Conservation (phyloP, 164 flowering plant species). For the Liriodendron chinense region DNA sequence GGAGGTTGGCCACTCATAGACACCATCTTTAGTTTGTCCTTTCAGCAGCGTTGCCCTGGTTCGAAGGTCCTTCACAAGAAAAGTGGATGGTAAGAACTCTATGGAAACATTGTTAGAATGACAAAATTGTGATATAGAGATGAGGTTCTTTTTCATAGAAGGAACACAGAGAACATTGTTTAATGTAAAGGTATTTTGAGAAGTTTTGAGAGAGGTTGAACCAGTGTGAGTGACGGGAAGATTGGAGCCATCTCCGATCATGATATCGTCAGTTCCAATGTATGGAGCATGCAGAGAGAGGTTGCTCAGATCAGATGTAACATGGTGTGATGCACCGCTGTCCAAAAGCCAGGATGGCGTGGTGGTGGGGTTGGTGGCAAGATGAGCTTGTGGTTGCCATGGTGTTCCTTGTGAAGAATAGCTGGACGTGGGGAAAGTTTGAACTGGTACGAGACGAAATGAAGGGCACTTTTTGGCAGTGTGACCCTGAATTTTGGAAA, state of each 20-base stretch:
- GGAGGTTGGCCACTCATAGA: not conserved
- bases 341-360: not conserved
- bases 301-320: not conserved
- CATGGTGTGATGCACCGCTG: not conserved
- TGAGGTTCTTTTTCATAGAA: not conserved
- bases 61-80: slow-evolving; percentile 1
- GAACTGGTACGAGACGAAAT: not conserved
- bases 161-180: slow-evolving; percentile 1
- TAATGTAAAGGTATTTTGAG: not conserved
- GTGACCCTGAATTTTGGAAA: slow-evolving; percentile 4
- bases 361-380: not conserved
- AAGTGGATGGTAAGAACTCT: not conserved
- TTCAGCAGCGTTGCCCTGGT: not conserved
- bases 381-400: no score
- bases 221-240: not conserved
- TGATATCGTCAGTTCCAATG: not conserved
- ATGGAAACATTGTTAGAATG: not conserved
- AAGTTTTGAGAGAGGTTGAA: not conserved
- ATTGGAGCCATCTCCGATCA: slow-evolving; percentile 1
- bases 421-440: not conserved
- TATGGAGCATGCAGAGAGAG: not conserved
- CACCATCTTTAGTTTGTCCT: slow-evolving; percentile 5
- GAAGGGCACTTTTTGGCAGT: slow-evolving; percentile 1
- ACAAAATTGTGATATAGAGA: not conserved
- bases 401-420: not conserved